Conservation (phyloP, 208 protist genomes). For the Leishmania gerbilli region DNA sequence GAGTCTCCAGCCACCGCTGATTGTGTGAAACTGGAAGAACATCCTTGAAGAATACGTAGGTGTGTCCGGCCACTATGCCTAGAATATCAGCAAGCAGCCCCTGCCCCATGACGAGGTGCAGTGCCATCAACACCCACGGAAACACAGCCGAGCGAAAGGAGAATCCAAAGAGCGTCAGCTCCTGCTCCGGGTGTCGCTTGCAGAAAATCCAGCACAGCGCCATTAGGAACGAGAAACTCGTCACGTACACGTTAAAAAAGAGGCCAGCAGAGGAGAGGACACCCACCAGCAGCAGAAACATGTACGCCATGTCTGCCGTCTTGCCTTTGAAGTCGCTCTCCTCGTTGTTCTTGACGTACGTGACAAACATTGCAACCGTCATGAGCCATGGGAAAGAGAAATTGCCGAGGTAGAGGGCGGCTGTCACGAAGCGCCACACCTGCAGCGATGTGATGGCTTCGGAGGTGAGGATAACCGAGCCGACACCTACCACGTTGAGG, state of each 20-base stretch:
- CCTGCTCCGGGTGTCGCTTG: slow-evolving; percentile 72
- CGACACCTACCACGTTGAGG: slow-evolving; percentile 38
- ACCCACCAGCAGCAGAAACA: slow-evolving; percentile 62
- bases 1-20: slow-evolving; percentile 54
- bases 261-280: slow-evolving; percentile 35
- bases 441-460: slow-evolving; percentile 46
- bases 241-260: slow-evolving; percentile 45
- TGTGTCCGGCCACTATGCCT: slow-evolving; percentile 75
- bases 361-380: slow-evolving; percentile 76
- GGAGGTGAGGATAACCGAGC: slow-evolving; percentile 39
- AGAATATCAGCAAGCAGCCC: slow-evolving; percentile 59
- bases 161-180: slow-evolving; percentile 76
- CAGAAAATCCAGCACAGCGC: slow-evolving; percentile 90
- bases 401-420: slow-evolving; percentile 77
- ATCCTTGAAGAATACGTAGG: slow-evolving; percentile 82
- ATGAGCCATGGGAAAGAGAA: slow-evolving; percentile 86
- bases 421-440: slow-evolving; percentile 71
- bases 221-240: slow-evolving; percentile 70
- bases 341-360: slow-evolving; percentile 82
- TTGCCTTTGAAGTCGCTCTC: slow-evolving; percentile 71
- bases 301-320: slow-evolving; percentile 78
- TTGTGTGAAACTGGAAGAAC: slow-evolving; percentile 69
- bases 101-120: slow-evolving; percentile 73
- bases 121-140: slow-evolving; percentile 79
- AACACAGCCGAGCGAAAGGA: slow-evolving; percentile 76